Evolutionary conservation across 306 rosid genomes (phyloP), one percentile per base, ranked within the genome.

Genomic region (Luffa aegyptiaca): DNA sequence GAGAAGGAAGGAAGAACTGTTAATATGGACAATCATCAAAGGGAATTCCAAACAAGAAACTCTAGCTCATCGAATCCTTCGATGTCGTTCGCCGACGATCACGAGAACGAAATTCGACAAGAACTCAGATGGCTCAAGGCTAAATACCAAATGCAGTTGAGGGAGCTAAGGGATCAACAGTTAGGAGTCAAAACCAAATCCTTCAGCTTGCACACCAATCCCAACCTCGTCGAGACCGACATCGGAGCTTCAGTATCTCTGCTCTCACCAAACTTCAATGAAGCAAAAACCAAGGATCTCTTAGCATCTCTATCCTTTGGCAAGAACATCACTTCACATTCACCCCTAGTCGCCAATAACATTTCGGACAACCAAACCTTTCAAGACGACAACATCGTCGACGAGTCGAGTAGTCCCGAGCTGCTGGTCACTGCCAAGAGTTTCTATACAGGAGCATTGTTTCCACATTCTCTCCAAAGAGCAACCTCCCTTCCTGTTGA

Each of bases 111-210:
- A 75, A 91, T 96, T 57, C 88, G 98, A 78, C 99, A 96, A 85
- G 99, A 96, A 86, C 81, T 96, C 10, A 88, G 98, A 88, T 96
- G 99, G 99, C 98, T 96, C 82, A 96, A 92, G 87, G 99, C 97
- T 69, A 96, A 86, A 81, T 96, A 91, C 86, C 98, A 96, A 85
- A 81, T 93, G 88, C 98, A 96, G 88, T 58, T 92, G 85, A 88
- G 97, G 80, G 99, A 87, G 90, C 86, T 89, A n/a, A 90, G 88
- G 84, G 89, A 89, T 84, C 96, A 87, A 48, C 96, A 91, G 65
- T 80, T 93, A 41, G 86, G 88, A 62, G 89, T 75, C 20, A 85
- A 81, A 78, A 73, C 78, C 73, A 90, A 84, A 77, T 21, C 81
- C 10, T 64, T 83, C 51, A 79, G 87, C 85, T 55, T 46, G 71